Conservation (phyloP, 2,329 filamentous ascomycete genomes). For the Periconia sp. region DNA sequence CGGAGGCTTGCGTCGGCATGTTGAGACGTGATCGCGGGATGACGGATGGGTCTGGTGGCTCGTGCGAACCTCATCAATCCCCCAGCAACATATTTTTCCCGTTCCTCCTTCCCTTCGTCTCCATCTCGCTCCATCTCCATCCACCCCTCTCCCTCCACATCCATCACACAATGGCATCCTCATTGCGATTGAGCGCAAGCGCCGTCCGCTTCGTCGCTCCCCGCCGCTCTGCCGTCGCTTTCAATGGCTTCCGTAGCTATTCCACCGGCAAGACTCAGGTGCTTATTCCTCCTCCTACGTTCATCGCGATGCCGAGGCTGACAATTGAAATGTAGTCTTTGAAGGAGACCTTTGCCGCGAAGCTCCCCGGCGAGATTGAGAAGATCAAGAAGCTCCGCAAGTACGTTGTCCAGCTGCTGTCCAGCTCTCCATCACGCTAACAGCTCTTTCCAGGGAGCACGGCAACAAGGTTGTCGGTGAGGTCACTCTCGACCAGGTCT, state of each 20-base stretch:
- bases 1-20: background rate
- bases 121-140: slow-evolving; percentile 36
- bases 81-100: slow-evolving; percentile 27
- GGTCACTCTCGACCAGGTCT: slow-evolving; percentile 98
- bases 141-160: slow-evolving; percentile 24
- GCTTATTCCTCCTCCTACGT: slow-evolving; percentile 33
- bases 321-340: slow-evolving; percentile 69
- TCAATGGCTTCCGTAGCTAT: slow-evolving; percentile 86
- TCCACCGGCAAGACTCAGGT: slow-evolving; percentile 86
- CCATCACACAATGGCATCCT: slow-evolving; percentile 72
- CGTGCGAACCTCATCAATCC: slow-evolving; percentile 3
- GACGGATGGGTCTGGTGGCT: background rate
- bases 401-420: slow-evolving; percentile 52
- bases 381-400: slow-evolving; percentile 99
- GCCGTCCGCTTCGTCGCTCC: slow-evolving; percentile 73
- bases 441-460: slow-evolving; percentile 68
- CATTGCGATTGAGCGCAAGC: slow-evolving; percentile 78
- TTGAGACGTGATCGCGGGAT: slow-evolving; percentile 1
- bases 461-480: slow-evolving; percentile 95
- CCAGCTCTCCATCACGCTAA: slow-evolving; percentile 22
- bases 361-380: slow-evolving; percentile 94
- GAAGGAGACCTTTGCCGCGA: slow-evolving; percentile 97
- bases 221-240: slow-evolving; percentile 69
- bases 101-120: slow-evolving; percentile 30
- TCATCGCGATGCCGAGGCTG: slow-evolving; percentile 26